Base-by-base conservation (phyloP, 257 asterid species). In the Salvia miltiorrhiza region DNA sequence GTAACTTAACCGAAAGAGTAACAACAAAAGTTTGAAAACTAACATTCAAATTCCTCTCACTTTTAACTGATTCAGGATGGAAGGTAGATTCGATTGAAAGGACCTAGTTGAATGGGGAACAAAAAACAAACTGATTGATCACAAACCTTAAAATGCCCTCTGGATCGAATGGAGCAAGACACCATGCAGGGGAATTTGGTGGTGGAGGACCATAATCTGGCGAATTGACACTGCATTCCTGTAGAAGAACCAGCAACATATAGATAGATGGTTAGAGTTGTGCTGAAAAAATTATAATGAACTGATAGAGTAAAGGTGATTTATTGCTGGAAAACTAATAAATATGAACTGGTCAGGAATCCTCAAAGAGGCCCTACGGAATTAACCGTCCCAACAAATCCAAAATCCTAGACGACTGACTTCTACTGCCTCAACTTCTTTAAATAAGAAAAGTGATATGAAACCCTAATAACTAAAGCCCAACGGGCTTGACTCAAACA, bases 141-240 rank as follows among this genome's bases (percentile, higher is more conserved):
- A 19, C 71, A 64, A 62, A 89, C 98, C 98, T 92, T 79, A 92
- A 75, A 75, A 89, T 79, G 30, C 98, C 98, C 84, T 89, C 98
- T 2, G 98, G 98, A 73, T 92, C 98, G 70, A 92, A 92, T 10
- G 98, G 96, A 76, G 98, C 92, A 53, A 83, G 87, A 72, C 98
- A 92, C 98, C 98, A 92, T 61, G 76, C 87, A 69, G 98, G 97
- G 52, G 95, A 80, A 81, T 92, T 76, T 44, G 87, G 75, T 40
- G 94, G 98, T 49, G 74, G 81, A 62, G 96, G 90, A 62, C 98
- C 98, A 78, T 87, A 89, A 79, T 87, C 96, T 77, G 98, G 98
- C 48, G 98, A 84, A 50, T 87, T 92, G 71, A 85, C 75, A 67
- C 95, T 92, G 85, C 98, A 92, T 76, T 87, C 95, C 97, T 92